Evolutionary conservation across 202 grass and related monocot genomes (phyloP).

Genomic region (Zoysia matrella): DNA sequence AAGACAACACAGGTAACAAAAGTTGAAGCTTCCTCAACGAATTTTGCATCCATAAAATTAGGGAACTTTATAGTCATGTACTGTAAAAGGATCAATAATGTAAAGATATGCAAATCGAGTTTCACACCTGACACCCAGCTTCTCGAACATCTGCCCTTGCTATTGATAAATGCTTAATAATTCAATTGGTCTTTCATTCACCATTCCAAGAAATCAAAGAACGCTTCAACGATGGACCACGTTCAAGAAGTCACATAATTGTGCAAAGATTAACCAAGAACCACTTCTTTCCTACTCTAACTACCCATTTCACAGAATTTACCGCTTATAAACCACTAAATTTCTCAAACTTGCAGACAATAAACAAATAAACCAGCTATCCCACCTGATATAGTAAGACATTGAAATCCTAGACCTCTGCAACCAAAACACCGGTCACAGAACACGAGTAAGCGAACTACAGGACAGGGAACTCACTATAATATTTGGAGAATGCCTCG

Average conservation of each 20-base stretch:
- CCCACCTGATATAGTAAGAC: background rate
- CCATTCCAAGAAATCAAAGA: slow-evolving; percentile 16
- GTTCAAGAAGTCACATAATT: background rate
- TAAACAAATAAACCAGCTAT: slow-evolving; percentile 2
- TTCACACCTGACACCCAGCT: background rate
- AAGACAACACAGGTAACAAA: too few species aligned
- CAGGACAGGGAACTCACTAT: background rate
- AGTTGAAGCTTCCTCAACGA: too few species aligned
- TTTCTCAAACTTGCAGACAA: background rate
- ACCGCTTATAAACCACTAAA: background rate
- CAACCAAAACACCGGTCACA: too few species aligned
- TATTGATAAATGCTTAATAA: background rate
- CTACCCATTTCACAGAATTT: background rate
- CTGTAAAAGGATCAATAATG: slow-evolving; percentile 2
- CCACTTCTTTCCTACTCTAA: background rate
- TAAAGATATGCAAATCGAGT: background rate
- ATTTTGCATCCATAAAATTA: too few species aligned
- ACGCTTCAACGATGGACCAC: background rate
- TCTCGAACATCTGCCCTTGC: slow-evolving; percentile 9
- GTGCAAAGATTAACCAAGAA: slow-evolving; percentile 1
- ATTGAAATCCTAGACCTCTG: background rate
- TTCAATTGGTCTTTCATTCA: background rate
- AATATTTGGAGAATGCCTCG: too few species aligned
- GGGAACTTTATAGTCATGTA: too few species aligned
- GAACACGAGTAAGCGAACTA: slow-evolving; percentile 11